phyloP scores from a whole-genome alignment of 1,284 basidiomycete species.

The Phenoliferia sp. region DNA sequence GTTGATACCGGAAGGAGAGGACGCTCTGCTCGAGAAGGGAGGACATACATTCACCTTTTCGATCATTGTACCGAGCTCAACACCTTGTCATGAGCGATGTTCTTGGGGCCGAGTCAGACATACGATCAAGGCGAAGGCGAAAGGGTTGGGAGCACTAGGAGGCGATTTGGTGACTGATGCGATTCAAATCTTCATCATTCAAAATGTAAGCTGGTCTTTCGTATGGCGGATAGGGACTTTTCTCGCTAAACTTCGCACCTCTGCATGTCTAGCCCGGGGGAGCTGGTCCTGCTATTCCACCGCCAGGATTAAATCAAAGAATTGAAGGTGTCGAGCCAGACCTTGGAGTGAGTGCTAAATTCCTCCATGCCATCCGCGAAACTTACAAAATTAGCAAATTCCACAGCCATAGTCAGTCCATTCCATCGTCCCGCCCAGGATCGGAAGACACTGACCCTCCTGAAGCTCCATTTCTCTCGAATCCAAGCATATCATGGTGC shows the following conservation, averaged over 20 bases:
- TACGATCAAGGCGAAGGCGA: constrained; percentile 29
- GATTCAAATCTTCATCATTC: constrained; percentile 20
- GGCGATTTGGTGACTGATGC: constrained; percentile 28
- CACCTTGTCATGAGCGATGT: constrained; percentile 25
- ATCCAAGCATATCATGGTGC: constrained; percentile 25
- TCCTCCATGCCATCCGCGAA: neutral
- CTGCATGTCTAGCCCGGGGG: constrained; percentile 14
- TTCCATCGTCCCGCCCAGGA: neutral
- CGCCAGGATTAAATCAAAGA: constrained; percentile 25
- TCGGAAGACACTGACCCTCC: neutral
- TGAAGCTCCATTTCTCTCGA: constrained; percentile 16
- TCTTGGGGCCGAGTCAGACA: constrained; percentile 27
- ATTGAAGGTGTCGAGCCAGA: constrained; percentile 25
- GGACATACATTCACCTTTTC: constrained; percentile 31
- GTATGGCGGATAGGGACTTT: neutral
- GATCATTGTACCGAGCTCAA: constrained; percentile 26
- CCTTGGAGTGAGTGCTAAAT: constrained; percentile 17
- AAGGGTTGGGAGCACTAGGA: constrained; percentile 14
- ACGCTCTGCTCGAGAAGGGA: constrained; percentile 25
- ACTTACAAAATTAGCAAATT: neutral
- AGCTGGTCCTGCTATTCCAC: constrained; percentile 21
- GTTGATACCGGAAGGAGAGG: constrained; percentile 18
- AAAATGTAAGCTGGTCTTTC: constrained; percentile 9
- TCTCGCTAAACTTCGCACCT: too few species aligned
- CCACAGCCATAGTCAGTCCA: neutral